Evolutionary conservation across 257 asterid genomes (phyloP).

Genomic region (Verbena officinalis): DNA sequence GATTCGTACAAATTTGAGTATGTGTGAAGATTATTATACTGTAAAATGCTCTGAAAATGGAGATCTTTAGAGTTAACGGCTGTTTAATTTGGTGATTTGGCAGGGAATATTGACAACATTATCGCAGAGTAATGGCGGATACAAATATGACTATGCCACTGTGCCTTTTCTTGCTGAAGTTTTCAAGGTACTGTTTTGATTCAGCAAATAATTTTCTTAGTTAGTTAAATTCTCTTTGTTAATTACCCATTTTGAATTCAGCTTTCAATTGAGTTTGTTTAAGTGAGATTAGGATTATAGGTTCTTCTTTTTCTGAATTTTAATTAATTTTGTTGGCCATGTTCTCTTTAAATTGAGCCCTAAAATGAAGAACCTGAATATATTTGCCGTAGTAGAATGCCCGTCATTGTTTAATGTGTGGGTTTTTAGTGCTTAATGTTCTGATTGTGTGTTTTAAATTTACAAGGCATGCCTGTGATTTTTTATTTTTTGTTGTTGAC

Average conservation of each 20-base stretch:
- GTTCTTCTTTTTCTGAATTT: neutral
- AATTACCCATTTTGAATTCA: neutral
- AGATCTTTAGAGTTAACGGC: neutral
- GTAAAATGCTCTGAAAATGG: neutral
- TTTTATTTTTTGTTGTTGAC: slow-evolving; percentile 7
- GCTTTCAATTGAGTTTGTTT: neutral
- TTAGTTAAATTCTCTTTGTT: neutral
- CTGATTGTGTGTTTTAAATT: too few species aligned
- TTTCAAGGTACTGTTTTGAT: slow-evolving; percentile 62
- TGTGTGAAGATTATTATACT: too few species aligned
- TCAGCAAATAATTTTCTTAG: neutral
- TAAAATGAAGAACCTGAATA: neutral
- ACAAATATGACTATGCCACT: slow-evolving; percentile 89
- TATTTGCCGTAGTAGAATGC: neutral
- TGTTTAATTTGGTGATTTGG: slow-evolving; percentile 30
- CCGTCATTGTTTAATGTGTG: neutral
- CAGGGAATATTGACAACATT: slow-evolving; percentile 95
- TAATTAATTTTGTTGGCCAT: neutral
- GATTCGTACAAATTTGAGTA: slow-evolving; percentile 20
- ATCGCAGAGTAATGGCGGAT: slow-evolving; percentile 88
- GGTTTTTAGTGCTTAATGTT: neutral
- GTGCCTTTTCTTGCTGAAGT: slow-evolving; percentile 99
- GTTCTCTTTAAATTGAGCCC: neutral
- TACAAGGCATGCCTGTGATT: neutral
- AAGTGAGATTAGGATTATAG: neutral